A percentile compares a stretch with the other conserved stretches of the same genome.
Conservation (phyloP, 768 basidiomycete species). For the Lyophyllum semitale region DNA sequence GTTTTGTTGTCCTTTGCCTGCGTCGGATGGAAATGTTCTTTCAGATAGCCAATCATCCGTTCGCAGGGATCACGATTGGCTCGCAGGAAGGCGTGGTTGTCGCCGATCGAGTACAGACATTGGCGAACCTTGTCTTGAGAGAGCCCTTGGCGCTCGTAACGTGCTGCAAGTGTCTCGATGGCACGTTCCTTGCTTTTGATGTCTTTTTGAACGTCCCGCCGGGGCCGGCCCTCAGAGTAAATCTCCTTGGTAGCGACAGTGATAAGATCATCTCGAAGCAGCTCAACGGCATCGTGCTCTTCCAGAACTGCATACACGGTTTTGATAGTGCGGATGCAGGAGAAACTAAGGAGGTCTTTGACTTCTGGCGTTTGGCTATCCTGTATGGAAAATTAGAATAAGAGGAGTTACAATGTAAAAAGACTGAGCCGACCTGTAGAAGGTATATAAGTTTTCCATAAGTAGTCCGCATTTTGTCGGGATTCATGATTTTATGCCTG, state of each 20-base stretch:
- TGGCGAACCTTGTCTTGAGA: constrained; percentile 70
- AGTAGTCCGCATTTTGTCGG: constrained; percentile 88
- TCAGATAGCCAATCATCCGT: constrained; percentile 76
- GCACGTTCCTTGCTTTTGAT: constrained; percentile 86
- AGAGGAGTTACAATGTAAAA: background rate
- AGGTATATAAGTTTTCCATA: constrained; percentile 87
- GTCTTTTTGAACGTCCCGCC: constrained; percentile 81
- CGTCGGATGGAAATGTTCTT: constrained; percentile 76
- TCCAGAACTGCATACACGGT: constrained; percentile 74
- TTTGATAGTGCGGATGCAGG: constrained; percentile 76
- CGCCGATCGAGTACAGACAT: constrained; percentile 86
- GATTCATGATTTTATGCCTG: constrained; percentile 90
- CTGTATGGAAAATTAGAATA: constrained; percentile 35
- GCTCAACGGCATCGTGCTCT: constrained; percentile 58
- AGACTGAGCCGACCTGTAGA: constrained; percentile 57
- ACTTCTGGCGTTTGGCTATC: constrained; percentile 87
- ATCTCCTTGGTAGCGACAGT: constrained; percentile 83
- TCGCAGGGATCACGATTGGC: constrained; percentile 89
- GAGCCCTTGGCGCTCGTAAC: constrained; percentile 60
- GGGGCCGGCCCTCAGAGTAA: constrained; percentile 65
- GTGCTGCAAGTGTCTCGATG: constrained; percentile 70
- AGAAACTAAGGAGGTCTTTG: constrained; percentile 76
- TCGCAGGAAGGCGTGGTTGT: constrained; percentile 87
- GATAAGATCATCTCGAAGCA: constrained; percentile 78
- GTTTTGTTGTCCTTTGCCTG: constrained; percentile 62